Base-by-base conservation (phyloP, 2,329 filamentous ascomycete species). In the Lachnellula cervina region DNA sequence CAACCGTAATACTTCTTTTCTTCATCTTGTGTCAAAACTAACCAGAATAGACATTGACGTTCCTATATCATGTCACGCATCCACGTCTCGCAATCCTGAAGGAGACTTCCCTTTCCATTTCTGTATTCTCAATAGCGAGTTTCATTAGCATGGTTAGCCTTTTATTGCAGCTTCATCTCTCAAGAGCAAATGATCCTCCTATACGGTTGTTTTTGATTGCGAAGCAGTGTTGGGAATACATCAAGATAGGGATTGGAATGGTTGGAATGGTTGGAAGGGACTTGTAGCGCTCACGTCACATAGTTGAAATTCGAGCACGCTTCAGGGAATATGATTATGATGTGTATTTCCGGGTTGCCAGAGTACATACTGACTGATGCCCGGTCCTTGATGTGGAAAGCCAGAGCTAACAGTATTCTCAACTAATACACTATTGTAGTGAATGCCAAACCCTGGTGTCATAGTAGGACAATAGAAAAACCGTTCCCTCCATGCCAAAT, bases 1-100 rank as follows among this genome's bases (percentile, higher is more conserved):
- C 88, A 52, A 89, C 84, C 51, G 86, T 89, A 74, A 55, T 78
- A 9, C 32, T 28, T 45, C 45, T 19, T 14, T 37, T 51, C 38
- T 44, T 28, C 43, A 34, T 38, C 35, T 42, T 19, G 32, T 35
- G 13, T 16, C 34, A 37, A 19, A 28, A 23, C 23, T 34, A 14
- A 42, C 14, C 37, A 40, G 5, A 44, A n/a, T 64, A 88, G 84
- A 87, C 84, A 43, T 74, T 91, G 42, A 90, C 88, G 1, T 79
- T 87, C 52, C 79, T 87, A 62, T 91, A 92, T 72, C 88, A 91
- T 69, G 77, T 88, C 58, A 89, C 86, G 14, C 86, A 91, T 71
- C 85, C 87, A 64, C 88, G 88, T 67, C 87, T 90, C 68, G 89
- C 85, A 66, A 91, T 91, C 64, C 83, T 86, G 66, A 89, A 88